These are phyloP conservation scores for Akanthomyces uredinophilus DNA, from an alignment of 2,329 filamentous ascomycete genomes.

Conservation along the genomic window DNA sequence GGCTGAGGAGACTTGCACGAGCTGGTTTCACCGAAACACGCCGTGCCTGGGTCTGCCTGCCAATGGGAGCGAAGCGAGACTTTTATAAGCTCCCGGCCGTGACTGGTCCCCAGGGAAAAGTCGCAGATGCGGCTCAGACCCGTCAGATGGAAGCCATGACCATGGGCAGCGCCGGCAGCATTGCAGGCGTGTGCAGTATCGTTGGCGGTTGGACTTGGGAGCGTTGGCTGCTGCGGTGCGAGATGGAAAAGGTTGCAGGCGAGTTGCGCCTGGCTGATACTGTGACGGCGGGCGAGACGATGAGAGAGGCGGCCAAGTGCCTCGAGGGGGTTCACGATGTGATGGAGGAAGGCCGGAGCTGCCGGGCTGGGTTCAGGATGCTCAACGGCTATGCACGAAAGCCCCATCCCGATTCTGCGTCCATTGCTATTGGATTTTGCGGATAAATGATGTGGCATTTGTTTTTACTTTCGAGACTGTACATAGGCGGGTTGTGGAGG, in stretches of 20 bases:
- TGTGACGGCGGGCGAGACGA: constrained; percentile 44
- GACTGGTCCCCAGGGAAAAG: constrained; percentile 30
- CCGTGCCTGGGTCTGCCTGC: constrained; percentile 83
- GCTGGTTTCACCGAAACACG: constrained; percentile 77
- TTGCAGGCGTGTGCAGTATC: constrained; percentile 72
- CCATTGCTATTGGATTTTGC: constrained; percentile 11
- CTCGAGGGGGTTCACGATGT: constrained; percentile 56
- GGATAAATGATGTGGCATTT: background rate
- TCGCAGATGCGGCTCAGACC: constrained; percentile 38
- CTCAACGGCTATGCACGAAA: constrained; percentile 61
- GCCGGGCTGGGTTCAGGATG: constrained; percentile 56
- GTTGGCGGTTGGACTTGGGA: constrained; percentile 92
- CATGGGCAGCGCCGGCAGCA: constrained; percentile 62
- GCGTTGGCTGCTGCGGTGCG: constrained; percentile 85
- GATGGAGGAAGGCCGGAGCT: constrained; percentile 57
- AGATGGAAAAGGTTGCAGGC: constrained; percentile 72
- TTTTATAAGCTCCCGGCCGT: constrained; percentile 27
- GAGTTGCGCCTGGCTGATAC: constrained; percentile 54
- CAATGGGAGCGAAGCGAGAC: constrained; percentile 57
- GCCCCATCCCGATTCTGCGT: constrained; percentile 24
- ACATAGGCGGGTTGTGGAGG: background rate
- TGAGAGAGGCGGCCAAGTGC: constrained; percentile 53
- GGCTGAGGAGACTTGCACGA: constrained; percentile 66
- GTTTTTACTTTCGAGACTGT: background rate
- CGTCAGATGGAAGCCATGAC: constrained; percentile 58